phyloP scores from a whole-genome alignment of 768 basidiomycete genomes.

The Asterophora lycoperdoides region DNA sequence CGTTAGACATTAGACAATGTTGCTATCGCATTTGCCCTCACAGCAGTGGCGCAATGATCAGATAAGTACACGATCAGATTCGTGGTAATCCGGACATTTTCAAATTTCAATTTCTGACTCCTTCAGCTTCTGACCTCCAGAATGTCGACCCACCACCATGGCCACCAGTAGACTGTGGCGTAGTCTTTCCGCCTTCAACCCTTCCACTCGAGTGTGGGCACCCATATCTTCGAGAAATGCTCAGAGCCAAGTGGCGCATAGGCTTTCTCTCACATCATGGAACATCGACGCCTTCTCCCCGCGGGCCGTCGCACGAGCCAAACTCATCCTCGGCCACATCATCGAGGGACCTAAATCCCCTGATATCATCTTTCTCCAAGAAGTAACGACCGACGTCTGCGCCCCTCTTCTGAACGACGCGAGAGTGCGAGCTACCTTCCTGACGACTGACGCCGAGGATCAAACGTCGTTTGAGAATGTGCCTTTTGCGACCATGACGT shows the following conservation, averaged over 20 bases:
- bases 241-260: conserved; percentile 3
- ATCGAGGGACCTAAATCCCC: conserved; percentile 27
- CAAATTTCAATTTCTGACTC: too few relatives aligned
- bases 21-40: too few relatives aligned
- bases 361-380: conserved; percentile 38
- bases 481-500: conserved; percentile 34
- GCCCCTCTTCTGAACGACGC: conserved; percentile 27
- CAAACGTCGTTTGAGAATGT: conserved; percentile 27
- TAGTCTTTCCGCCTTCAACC: conserved; percentile 22
- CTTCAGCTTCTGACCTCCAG: too few relatives aligned
- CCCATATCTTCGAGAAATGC: conserved; percentile 20
- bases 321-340: conserved; percentile 30
- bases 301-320: conserved; percentile 27
- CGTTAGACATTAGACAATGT: too few relatives aligned
- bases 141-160: too few relatives aligned
- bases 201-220: conserved; percentile 20
- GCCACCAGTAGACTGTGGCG: neutral
- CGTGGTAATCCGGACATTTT: too few relatives aligned
- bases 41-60: too few relatives aligned
- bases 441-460: conserved; percentile 36
- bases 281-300: conserved; percentile 34
- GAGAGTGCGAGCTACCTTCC: conserved; percentile 30
- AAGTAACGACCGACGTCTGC: conserved; percentile 30
- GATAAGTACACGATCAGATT: too few relatives aligned
- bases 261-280: conserved; percentile 31